Evolutionary conservation across 1,284 basidiomycete genomes (phyloP).

Genomic region (Ustilago xerochloae): DNA sequence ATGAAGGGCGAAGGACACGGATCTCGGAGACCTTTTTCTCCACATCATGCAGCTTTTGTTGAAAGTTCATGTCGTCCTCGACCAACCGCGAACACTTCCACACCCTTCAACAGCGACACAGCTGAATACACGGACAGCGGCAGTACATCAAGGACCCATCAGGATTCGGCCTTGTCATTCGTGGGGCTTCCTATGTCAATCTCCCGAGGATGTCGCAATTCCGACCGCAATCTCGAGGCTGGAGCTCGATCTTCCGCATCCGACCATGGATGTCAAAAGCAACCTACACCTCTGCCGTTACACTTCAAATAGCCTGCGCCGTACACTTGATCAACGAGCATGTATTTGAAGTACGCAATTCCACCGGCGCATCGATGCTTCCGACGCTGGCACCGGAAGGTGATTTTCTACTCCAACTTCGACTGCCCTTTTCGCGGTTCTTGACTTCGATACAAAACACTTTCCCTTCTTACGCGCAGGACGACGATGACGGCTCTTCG

Average conservation of each 20-base stretch:
- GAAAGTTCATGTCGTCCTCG: neutral
- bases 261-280: conserved; percentile 16
- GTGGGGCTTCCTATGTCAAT: no score
- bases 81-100: neutral
- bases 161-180: no score
- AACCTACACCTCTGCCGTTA: conserved; percentile 21
- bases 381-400: conserved; percentile 59
- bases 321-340: conserved; percentile 54
- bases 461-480: neutral
- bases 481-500: neutral
- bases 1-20: conserved; percentile 10
- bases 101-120: neutral
- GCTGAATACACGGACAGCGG: neutral
- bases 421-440: conserved; percentile 41
- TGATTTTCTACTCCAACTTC: conserved; percentile 56
- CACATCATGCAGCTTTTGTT: conserved; percentile 9
- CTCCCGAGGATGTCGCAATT: neutral
- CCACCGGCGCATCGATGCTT: conserved; percentile 62
- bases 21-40: conserved; percentile 20
- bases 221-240: neutral
- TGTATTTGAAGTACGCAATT: conserved; percentile 53
- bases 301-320: conserved; percentile 46
- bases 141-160: neutral
- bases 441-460: neutral
- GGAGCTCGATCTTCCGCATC: neutral